Evolutionary conservation across 169 alveolate species (phyloP).

Genomic region (Eimeria mitis): DNA sequence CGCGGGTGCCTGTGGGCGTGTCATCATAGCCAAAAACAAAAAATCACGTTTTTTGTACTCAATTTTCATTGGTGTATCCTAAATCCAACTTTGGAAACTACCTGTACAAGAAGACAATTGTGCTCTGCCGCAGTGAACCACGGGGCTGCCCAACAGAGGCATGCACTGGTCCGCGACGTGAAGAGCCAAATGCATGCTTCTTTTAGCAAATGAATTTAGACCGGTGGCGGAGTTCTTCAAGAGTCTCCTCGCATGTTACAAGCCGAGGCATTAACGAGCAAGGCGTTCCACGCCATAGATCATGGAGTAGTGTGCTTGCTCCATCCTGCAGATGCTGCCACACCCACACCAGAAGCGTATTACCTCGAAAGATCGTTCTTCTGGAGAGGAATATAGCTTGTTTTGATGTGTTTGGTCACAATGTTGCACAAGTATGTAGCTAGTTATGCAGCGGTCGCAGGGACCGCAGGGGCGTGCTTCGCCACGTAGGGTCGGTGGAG

Average conservation of each 20-base stretch:
- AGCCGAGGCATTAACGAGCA: background rate
- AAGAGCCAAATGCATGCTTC: background rate
- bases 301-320: background rate
- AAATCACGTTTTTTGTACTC: background rate
- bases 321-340: background rate
- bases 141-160: constrained; percentile 57
- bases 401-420: background rate
- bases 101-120: constrained; percentile 10
- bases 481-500: background rate
- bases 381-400: background rate
- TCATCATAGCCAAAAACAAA: background rate
- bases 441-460: background rate
- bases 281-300: background rate
- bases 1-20: background rate
- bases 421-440: too few species aligned
- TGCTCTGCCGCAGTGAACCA: constrained; percentile 29
- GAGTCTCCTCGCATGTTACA: background rate
- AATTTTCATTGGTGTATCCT: background rate
- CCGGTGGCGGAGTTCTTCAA: background rate
- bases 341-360: background rate
- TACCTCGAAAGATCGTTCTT: background rate
- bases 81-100: background rate
- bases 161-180: constrained; percentile 10
- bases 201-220: background rate
- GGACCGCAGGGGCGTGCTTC: background rate